A percentile compares a stretch with the other conserved stretches of the same genome.
These are phyloP conservation scores for Jaenimonas drosophilae DNA, from an alignment of 208 protist species.

Conservation along the genomic window DNA sequence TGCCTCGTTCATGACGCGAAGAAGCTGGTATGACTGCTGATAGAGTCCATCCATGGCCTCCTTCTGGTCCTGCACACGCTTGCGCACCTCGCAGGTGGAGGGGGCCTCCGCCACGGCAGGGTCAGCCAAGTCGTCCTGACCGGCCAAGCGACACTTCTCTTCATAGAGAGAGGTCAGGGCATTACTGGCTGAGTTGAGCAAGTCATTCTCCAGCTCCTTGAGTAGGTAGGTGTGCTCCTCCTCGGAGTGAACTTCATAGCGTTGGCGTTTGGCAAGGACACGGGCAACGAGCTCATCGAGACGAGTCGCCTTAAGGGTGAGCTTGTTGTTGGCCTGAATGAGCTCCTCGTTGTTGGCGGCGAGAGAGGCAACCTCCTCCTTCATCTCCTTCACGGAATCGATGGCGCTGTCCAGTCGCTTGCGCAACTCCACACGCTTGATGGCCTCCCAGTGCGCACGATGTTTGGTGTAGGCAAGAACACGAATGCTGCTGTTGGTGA, in stretches of 20 bases:
- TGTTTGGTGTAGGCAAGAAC: conserved; percentile 61
- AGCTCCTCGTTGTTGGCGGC: conserved; percentile 14
- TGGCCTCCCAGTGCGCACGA: conserved; percentile 27
- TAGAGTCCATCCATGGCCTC: conserved; percentile 39
- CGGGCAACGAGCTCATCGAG: conserved; percentile 66
- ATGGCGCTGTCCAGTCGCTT: too few relatives aligned
- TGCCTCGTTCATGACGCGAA: conserved; percentile 29
- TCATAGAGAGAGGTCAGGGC: conserved; percentile 42
- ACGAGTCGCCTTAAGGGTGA: conserved; percentile 45
- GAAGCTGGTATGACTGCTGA: conserved; percentile 39
- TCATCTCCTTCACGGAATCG: conserved; percentile 11
- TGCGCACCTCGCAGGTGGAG: conserved; percentile 26
- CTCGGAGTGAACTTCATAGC: conserved; percentile 36
- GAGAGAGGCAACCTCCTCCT: conserved; percentile 11
- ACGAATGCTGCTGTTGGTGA: conserved; percentile 37
- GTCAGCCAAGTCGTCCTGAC: conserved; percentile 4
- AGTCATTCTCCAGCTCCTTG: conserved; percentile 59
- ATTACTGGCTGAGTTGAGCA: conserved; percentile 28
- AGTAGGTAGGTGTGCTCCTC: conserved; percentile 53
- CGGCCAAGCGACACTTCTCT: not conserved
- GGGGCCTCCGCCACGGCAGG: conserved; percentile 33
- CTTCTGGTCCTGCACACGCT: conserved; percentile 30
- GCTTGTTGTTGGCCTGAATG: conserved; percentile 19
- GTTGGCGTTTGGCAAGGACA: conserved; percentile 35
- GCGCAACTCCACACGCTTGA: conserved; percentile 11